Conservation (phyloP, 2,329 filamentous ascomycete genomes). For the Fusarium sublunatum region DNA sequence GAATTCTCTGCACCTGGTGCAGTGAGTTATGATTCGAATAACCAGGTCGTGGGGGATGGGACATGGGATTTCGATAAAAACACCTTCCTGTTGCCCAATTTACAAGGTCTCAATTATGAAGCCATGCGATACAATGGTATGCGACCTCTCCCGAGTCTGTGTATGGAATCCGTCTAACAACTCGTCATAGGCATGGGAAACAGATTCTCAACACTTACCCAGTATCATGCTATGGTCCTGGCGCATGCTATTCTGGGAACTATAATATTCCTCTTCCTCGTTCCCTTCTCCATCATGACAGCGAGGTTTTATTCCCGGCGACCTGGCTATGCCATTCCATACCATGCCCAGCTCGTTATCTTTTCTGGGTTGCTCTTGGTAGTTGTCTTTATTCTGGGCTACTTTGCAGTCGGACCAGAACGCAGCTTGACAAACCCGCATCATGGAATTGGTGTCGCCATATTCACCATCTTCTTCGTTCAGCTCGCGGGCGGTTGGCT, state of each 20-base stretch:
- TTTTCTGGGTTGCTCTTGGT: conserved; percentile 75
- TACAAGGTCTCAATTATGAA: conserved; percentile 80
- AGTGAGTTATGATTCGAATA: conserved; percentile 77
- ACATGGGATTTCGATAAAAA: conserved; percentile 85
- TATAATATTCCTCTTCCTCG: conserved; percentile 78
- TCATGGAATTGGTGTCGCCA: conserved; percentile 83
- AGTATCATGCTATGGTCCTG: conserved; percentile 77
- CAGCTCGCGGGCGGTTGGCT: conserved; percentile 77
- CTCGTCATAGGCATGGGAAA: conserved; percentile 78
- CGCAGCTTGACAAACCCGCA: conserved; percentile 83
- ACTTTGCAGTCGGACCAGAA: conserved; percentile 79
- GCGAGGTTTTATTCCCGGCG: conserved; percentile 76
- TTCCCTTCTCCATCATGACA: conserved; percentile 79
- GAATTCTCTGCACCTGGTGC: conserved; percentile 76
- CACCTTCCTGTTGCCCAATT: conserved; percentile 80
- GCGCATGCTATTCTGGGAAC: conserved; percentile 79
- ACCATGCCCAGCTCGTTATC: conserved; percentile 81
- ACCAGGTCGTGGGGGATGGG: conserved; percentile 82
- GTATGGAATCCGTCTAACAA: conserved; percentile 27
- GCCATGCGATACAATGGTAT: conserved; percentile 88
- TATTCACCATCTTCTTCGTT: conserved; percentile 78
- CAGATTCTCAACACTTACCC: conserved; percentile 74
- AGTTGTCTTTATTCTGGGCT: conserved; percentile 79
- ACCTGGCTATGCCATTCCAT: conserved; percentile 70
- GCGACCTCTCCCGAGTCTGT: background rate